These are phyloP conservation scores for Talaromyces sp. DNA, from an alignment of 2,329 filamentous ascomycete species.

Conservation along the genomic window DNA sequence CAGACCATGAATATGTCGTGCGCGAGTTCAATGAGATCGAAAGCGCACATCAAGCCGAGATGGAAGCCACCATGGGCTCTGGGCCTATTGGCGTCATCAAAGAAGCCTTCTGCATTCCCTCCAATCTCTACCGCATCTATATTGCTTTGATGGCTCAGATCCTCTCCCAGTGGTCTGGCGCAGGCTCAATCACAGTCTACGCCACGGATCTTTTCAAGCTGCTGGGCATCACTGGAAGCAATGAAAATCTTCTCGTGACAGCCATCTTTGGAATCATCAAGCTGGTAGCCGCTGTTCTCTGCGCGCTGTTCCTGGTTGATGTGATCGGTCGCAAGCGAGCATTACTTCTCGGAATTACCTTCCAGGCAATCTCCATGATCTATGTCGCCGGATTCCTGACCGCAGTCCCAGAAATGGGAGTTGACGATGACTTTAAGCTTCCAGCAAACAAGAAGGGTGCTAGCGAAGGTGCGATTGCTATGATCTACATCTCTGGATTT, in stretches of 20 bases:
- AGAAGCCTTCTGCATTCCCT: conserved; percentile 68
- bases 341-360: conserved; percentile 61
- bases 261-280: conserved; percentile 78
- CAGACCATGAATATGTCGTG: conserved; percentile 63
- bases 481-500: conserved; percentile 71
- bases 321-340: conserved; percentile 74
- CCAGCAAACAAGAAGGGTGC: conserved; percentile 55
- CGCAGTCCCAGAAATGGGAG: conserved; percentile 60
- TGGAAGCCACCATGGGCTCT: conserved; percentile 69
- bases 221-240: conserved; percentile 68
- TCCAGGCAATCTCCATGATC: conserved; percentile 64
- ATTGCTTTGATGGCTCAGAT: conserved; percentile 70
- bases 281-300: conserved; percentile 66
- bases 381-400: conserved; percentile 66
- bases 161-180: conserved; percentile 74
- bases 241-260: conserved; percentile 72
- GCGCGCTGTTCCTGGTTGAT: conserved; percentile 78
- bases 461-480: conserved; percentile 66
- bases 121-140: conserved; percentile 73
- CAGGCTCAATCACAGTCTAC: conserved; percentile 75
- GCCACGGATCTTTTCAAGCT: conserved; percentile 73
- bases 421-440: conserved; percentile 53
- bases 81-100: conserved; percentile 67
- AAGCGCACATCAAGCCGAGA: conserved; percentile 67
- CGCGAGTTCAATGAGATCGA: conserved; percentile 67